These are phyloP conservation scores for Candida mattraensis DNA, from an alignment of 805 yeast genomes.

Conservation along the genomic window DNA sequence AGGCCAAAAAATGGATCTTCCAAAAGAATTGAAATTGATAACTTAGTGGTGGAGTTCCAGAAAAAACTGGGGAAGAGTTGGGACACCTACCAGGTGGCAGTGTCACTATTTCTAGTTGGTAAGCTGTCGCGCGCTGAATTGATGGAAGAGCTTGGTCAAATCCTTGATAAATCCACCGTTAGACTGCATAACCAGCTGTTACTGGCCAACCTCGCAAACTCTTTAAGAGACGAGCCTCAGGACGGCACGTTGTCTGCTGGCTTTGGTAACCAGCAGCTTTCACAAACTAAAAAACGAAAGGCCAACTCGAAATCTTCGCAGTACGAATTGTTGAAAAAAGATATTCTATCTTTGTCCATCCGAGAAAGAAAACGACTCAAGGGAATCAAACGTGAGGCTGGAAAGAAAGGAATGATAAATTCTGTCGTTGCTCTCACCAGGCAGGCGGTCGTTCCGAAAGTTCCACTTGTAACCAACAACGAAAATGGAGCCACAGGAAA, in stretches of 20 bases:
- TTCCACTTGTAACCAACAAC: conserved; percentile 64
- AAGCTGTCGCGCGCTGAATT: conserved; percentile 77
- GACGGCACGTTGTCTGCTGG: conserved; percentile 51
- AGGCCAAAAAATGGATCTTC: conserved; percentile 24
- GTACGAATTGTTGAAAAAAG: conserved; percentile 78
- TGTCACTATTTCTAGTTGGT: conserved; percentile 76
- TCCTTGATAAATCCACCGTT: conserved; percentile 50
- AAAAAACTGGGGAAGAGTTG: conserved; percentile 72
- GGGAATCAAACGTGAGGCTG: conserved; percentile 77
- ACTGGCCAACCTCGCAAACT: conserved; percentile 79
- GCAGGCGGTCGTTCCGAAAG: conserved; percentile 74
- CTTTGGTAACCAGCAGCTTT: conserved; percentile 40
- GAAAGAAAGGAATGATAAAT: conserved; percentile 71
- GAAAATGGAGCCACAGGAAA: conserved; percentile 31
- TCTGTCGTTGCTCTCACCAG: conserved; percentile 69
- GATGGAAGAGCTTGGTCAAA: conserved; percentile 53
- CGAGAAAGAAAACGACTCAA: conserved; percentile 84
- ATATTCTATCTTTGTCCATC: conserved; percentile 81
- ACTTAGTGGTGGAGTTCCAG: conserved; percentile 71
- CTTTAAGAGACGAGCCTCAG: conserved; percentile 71
- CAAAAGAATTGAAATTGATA: conserved; percentile 57
- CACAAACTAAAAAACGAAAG: conserved; percentile 39
- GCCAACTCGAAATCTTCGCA: conserved; percentile 61
- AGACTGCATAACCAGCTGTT: conserved; percentile 81
- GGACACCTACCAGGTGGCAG: conserved; percentile 81